Evolutionary conservation across 768 basidiomycete genomes (phyloP).

Genomic region (Neoboletus brunneissimus): DNA sequence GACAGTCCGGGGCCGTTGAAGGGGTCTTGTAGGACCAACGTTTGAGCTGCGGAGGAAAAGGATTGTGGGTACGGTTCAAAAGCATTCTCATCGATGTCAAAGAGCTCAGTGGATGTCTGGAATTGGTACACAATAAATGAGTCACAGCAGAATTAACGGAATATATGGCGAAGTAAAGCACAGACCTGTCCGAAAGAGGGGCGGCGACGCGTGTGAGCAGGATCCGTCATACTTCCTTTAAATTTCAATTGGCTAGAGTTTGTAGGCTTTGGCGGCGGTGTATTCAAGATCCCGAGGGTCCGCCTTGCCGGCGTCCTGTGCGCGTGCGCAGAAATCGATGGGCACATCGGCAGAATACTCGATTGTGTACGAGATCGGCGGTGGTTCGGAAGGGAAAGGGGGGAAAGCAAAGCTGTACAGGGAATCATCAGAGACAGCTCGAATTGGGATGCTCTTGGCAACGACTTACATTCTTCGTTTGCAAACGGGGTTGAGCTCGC

Average conservation of each 20-base stretch:
- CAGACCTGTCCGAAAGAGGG: constrained; percentile 41
- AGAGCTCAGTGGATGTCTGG: constrained; percentile 54
- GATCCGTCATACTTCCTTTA: constrained; percentile 73
- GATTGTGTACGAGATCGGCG: constrained; percentile 61
- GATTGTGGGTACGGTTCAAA: constrained; percentile 49
- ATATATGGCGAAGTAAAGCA: constrained; percentile 8
- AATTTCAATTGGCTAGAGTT: constrained; percentile 54
- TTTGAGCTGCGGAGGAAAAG: constrained; percentile 33
- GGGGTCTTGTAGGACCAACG: constrained; percentile 42
- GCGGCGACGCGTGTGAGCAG: constrained; percentile 49
- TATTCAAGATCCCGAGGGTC: constrained; percentile 41
- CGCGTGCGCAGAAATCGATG: constrained; percentile 23
- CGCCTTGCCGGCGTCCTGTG: constrained; percentile 35
- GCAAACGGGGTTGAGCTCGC: constrained; percentile 46
- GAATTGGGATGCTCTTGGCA: constrained; percentile 14
- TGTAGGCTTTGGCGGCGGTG: constrained; percentile 67
- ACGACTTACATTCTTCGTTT: constrained; percentile 47
- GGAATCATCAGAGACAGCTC: constrained; percentile 18
- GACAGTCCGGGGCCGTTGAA: constrained; percentile 38
- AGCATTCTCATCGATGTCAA: constrained; percentile 74
- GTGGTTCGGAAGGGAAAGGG: constrained; percentile 54
- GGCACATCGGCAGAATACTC: constrained; percentile 39
- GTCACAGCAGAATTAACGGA: constrained; percentile 14
- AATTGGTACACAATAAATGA: constrained; percentile 12
- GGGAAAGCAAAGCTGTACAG: constrained; percentile 50